These are phyloP conservation scores for Epithemia pelagica DNA, from an alignment of 108 stramenopile species.

Conservation along the genomic window DNA sequence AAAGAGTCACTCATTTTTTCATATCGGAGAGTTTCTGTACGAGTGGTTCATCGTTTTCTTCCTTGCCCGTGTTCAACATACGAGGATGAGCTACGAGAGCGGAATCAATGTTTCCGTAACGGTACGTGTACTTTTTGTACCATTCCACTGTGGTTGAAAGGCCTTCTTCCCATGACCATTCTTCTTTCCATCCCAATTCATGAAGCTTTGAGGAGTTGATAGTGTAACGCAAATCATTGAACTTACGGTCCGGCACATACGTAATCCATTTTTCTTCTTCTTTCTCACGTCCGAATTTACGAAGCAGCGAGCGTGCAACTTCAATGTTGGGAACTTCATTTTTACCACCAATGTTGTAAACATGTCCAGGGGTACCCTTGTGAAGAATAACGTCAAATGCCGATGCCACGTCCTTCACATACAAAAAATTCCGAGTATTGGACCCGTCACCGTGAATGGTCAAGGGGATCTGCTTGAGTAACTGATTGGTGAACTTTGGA, in stretches of 20 bases:
- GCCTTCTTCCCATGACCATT: slow-evolving; percentile 95
- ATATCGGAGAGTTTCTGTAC: background rate
- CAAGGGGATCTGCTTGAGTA: slow-evolving; percentile 77
- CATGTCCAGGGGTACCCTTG: slow-evolving; percentile 84
- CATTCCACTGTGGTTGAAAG: slow-evolving; percentile 90
- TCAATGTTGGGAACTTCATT: slow-evolving; percentile 87
- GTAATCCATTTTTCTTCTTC: slow-evolving; percentile 65
- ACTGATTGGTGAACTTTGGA: slow-evolving; percentile 98
- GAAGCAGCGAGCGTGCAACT: slow-evolving; percentile 82
- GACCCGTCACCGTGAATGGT: slow-evolving; percentile 96
- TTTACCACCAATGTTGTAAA: slow-evolving; percentile 97
- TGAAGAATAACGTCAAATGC: slow-evolving; percentile 96
- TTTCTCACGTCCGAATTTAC: slow-evolving; percentile 61
- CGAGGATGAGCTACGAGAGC: slow-evolving; percentile 97
- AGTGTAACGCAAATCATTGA: slow-evolving; percentile 99
- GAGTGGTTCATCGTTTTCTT: background rate
- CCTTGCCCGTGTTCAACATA: slow-evolving; percentile 39
- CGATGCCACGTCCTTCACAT: slow-evolving; percentile 93
- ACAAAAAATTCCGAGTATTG: slow-evolving; percentile 97
- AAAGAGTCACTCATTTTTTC: too few relatives aligned
- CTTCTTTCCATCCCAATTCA: slow-evolving; percentile 88
- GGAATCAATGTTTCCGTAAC: slow-evolving; percentile 95
- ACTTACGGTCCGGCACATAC: slow-evolving; percentile 93
- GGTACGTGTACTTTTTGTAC: slow-evolving; percentile 81
- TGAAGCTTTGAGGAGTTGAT: slow-evolving; percentile 87